Evolutionary conservation across 2,329 filamentous ascomycete species (phyloP), one percentile per base, ranked within the genome.

Genomic region (Truncatella angustata): DNA sequence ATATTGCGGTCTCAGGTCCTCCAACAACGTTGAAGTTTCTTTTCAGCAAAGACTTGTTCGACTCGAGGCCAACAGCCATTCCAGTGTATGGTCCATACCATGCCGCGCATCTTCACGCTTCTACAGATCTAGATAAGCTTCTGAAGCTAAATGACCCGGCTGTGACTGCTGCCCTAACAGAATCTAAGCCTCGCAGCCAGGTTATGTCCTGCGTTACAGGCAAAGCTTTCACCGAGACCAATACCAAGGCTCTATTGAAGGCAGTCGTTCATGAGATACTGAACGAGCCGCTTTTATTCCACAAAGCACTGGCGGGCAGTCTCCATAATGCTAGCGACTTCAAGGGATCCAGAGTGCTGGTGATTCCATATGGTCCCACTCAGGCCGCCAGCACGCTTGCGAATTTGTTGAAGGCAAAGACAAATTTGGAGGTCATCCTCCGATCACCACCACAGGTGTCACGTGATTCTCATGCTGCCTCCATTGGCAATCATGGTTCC

Each of bases 31-130:
- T 83, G 23, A 70, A 71, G 51, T 61, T 67, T 4, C 65, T 84
- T 23, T 70, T 73, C 50, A 65, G 67, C 42, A 67, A 69, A 26
- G 63, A 70, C 12, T 58, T 71, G 39, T 71, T 75, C 30, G 67
- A 72, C 5, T 65, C 68, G 30, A 73, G 73, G 56, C 69, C 73
- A 12, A 74, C 72, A n/a, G 67, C 73, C 2, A 74, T 82, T 49
- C 77, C 80, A 0, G 74, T 84, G 23, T 77, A 79, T 56, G 81
- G 77, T 0, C 80, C 81, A 5, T 84, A 82, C 59, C 81, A 84
- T 60, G 78, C 81, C 34, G 56, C 74, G 3, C 79, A 82, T 61
- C 68, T 83, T n/a, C 74, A 82, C 59, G 68, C 68, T 1, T 57
- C 61, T 14, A 65, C 61, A 16, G 72, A 80, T 52, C 64, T 81